Conservation (phyloP, 305 asterid genomes). For the Solanum hybrid region DNA sequence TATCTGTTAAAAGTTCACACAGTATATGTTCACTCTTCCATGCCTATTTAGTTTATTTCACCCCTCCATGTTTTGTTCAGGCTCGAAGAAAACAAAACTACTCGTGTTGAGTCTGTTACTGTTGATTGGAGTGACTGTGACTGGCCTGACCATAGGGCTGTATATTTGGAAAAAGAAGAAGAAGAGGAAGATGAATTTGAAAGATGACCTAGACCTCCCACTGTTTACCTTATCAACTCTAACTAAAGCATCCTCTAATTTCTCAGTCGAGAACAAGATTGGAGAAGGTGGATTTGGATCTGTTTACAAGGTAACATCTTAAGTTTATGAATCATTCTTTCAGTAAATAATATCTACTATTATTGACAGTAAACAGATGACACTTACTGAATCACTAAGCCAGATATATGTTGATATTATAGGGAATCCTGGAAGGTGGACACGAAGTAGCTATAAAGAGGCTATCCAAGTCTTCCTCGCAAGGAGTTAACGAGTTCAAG, state of each 20-base stretch:
- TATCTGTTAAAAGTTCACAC: neutral
- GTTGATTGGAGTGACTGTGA: neutral
- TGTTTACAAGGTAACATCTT: conserved; percentile 13
- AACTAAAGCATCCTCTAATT: conserved; percentile 5
- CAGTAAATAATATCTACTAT: neutral
- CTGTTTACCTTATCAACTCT: conserved; percentile 1
- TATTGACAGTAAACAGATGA: neutral
- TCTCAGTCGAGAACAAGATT: conserved; percentile 12
- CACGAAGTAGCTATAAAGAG: conserved; percentile 7
- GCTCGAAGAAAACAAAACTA: neutral
- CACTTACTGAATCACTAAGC: neutral
- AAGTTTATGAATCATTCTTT: neutral
- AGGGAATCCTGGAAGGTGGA: neutral
- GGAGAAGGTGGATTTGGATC: conserved; percentile 23
- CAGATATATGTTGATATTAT: neutral
- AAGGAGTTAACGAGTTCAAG: conserved; percentile 8
- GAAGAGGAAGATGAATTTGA: neutral
- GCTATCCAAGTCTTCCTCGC: neutral
- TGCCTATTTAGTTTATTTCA: neutral
- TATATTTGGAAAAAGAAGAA: neutral
- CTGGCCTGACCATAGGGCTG: neutral
- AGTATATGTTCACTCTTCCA: neutral
- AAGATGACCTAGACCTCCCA: conserved; percentile 2
- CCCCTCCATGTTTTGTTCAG: neutral
- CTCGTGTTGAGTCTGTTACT: neutral